These are phyloP conservation scores for Geosiphon pyriformis DNA, from an alignment of 192 early-diverging fungal species.

Conservation along the genomic window DNA sequence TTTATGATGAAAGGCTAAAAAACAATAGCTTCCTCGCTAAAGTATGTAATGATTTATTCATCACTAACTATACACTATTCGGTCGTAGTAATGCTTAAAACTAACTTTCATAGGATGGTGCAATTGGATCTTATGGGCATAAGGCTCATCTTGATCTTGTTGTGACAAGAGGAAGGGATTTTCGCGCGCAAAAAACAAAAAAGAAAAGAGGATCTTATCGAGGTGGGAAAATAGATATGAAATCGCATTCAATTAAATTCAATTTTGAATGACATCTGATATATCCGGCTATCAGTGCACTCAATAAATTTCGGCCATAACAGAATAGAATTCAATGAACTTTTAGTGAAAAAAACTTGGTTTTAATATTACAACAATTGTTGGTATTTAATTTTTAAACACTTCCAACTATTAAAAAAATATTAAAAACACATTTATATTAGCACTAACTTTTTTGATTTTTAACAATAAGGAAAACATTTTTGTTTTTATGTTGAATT, in stretches of 20 bases:
- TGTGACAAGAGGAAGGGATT: constrained; percentile 83
- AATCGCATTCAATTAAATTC: constrained; percentile 89
- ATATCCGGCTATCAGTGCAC: too few relatives aligned
- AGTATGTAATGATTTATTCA: constrained; percentile 6
- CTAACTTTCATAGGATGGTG: constrained; percentile 43
- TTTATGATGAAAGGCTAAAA: constrained; percentile 15
- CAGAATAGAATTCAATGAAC: too few relatives aligned
- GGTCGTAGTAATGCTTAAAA: too few relatives aligned
- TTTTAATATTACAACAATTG: too few relatives aligned
- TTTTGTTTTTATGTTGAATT: too few relatives aligned
- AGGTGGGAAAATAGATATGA: constrained; percentile 83
- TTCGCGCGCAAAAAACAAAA: constrained; percentile 95
- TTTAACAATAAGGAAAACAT: too few relatives aligned
- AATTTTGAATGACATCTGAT: not conserved
- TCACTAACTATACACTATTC: not conserved
- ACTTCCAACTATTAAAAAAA: too few relatives aligned
- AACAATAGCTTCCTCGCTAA: constrained; percentile 23
- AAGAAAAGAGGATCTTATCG: constrained; percentile 95
- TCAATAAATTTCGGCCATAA: too few relatives aligned
- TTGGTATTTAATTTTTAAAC: too few relatives aligned
- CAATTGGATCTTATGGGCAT: constrained; percentile 76
- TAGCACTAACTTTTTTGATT: too few relatives aligned
- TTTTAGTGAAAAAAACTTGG: too few relatives aligned
- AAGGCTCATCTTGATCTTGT: constrained; percentile 92
- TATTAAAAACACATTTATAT: too few relatives aligned